A percentile compares a stretch with the other conserved stretches of the same genome.
These are phyloP conservation scores for Hyphodiscus hymeniophilus DNA, from an alignment of 495 filamentous ascomycete species.

Conservation along the genomic window DNA sequence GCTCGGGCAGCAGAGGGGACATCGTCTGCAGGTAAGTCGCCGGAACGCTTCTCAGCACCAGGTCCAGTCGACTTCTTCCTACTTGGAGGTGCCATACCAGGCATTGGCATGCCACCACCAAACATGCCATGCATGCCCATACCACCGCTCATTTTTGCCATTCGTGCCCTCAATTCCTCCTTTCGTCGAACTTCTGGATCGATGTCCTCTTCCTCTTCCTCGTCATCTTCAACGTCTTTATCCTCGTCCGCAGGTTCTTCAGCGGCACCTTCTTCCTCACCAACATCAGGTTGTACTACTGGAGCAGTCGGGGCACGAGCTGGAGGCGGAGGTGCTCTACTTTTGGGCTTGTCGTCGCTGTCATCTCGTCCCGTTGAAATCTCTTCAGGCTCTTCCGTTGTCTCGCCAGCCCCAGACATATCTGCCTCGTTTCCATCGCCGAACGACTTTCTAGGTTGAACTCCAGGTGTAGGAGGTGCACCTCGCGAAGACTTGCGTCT, in stretches of 20 bases:
- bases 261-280: slow-evolving; percentile 34
- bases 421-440: slow-evolving; percentile 86
- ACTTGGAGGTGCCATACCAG: slow-evolving; percentile 30
- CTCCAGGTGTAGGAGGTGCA: slow-evolving; percentile 26
- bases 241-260: slow-evolving; percentile 36
- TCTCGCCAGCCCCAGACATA: slow-evolving; percentile 79
- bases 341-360: slow-evolving; percentile 46
- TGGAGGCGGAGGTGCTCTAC: slow-evolving; percentile 18
- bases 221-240: slow-evolving; percentile 52
- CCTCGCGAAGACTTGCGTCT: slow-evolving; percentile 48
- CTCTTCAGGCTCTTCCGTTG: slow-evolving; percentile 71
- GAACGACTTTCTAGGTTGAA: slow-evolving; percentile 35
- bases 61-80: slow-evolving; percentile 54
- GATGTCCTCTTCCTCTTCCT: slow-evolving; percentile 83
- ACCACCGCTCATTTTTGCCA: slow-evolving; percentile 97
- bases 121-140: slow-evolving; percentile 98
- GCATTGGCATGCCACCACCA: slow-evolving; percentile 56
- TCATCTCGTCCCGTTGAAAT: slow-evolving; percentile 68
- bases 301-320: slow-evolving; percentile 24
- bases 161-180: slow-evolving; percentile 84
- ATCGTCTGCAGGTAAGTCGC: slow-evolving; percentile 31
- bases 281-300: slow-evolving; percentile 15
- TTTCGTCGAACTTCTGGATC: slow-evolving; percentile 83
- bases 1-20: slow-evolving; percentile 37
- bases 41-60: slow-evolving; percentile 30